Evolutionary conservation across 495 filamentous ascomycete species (phyloP).

Genomic region (Xylaria longipes): DNA sequence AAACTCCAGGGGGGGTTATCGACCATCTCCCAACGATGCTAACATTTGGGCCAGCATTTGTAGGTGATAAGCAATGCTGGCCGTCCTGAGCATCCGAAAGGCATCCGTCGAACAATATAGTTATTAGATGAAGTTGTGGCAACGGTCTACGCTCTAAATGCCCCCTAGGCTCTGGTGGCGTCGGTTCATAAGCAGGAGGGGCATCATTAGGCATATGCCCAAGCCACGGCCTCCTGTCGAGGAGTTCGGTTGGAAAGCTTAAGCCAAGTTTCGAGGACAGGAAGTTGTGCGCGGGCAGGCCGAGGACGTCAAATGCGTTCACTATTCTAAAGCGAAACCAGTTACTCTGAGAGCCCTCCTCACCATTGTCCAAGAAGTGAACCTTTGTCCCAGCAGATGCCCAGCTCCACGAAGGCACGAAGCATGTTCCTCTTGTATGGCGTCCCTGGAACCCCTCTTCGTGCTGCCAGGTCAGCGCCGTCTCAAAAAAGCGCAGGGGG

Average conservation of each 20-base stretch:
- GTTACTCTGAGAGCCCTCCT: not conserved
- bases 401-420: not conserved
- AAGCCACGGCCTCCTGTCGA: not conserved
- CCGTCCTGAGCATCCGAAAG: too few species aligned
- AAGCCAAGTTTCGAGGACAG: not conserved
- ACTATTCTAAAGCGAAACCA: not conserved
- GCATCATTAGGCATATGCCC: too few species aligned
- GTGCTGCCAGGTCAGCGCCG: not conserved
- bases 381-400: not conserved
- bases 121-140: too few species aligned
- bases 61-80: too few species aligned
- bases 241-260: not conserved
- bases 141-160: too few species aligned
- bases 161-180: too few species aligned
- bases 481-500: constrained; percentile 4
- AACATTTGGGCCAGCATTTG: too few species aligned
- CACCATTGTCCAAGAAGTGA: not conserved
- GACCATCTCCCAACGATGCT: too few species aligned
- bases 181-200: too few species aligned
- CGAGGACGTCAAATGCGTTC: not conserved
- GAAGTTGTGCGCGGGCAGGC: not conserved
- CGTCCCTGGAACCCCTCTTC: not conserved
- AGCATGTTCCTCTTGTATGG: not conserved
- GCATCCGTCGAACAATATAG: too few species aligned
- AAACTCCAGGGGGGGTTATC: too few species aligned